These are phyloP conservation scores for Kwoniella mangroviensis DNA, from an alignment of 768 basidiomycete species.

Conservation along the genomic window DNA sequence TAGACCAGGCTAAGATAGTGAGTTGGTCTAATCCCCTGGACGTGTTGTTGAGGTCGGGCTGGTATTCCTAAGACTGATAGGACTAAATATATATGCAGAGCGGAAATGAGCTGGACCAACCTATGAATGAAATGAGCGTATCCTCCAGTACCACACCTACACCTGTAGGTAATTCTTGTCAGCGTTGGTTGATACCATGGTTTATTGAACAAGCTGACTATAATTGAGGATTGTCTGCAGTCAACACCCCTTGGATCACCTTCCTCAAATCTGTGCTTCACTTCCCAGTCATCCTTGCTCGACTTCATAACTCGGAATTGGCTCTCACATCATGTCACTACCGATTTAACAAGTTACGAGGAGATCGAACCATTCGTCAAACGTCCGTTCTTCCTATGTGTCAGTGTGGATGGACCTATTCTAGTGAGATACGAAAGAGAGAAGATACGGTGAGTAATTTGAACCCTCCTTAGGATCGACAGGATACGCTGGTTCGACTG, in stretches of 20 bases:
- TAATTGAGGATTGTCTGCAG: background rate
- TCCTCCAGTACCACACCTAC: constrained; percentile 14
- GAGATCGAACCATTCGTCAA: constrained; percentile 74
- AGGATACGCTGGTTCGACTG: background rate
- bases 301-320: constrained; percentile 79
- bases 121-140: constrained; percentile 26
- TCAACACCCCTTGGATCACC: constrained; percentile 5
- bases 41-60: background rate
- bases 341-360: constrained; percentile 65
- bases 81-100: background rate
- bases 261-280: constrained; percentile 57
- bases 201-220: too few species aligned
- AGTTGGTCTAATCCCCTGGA: background rate
- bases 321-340: constrained; percentile 78
- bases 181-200: background rate
- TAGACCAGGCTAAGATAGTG: constrained; percentile 29
- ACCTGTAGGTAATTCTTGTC: constrained; percentile 1
- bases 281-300: constrained; percentile 65
- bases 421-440: constrained; percentile 70
- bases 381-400: constrained; percentile 86
- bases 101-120: constrained; percentile 16
- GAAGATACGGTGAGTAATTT: constrained; percentile 59
- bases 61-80: background rate
- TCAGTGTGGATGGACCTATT: constrained; percentile 82
- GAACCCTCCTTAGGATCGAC: background rate